Conservation (phyloP, 1,139 yeast genomes). For the Taphrina sp. region DNA sequence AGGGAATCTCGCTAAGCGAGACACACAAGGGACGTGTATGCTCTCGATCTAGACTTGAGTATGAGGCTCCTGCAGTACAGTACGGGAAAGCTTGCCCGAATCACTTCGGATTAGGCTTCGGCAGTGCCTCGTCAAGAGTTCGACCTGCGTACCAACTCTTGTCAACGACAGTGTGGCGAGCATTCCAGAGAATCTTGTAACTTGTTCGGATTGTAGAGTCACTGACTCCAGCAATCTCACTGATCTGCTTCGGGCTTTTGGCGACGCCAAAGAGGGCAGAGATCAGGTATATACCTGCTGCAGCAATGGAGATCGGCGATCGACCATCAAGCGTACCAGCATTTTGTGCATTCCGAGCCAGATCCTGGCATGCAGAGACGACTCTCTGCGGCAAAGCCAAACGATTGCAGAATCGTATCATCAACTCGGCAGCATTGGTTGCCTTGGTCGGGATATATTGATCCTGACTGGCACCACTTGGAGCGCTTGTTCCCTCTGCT, state of each 20-base stretch:
- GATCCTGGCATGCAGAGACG: constrained; percentile 89
- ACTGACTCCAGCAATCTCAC: constrained; percentile 95
- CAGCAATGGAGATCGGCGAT: constrained; percentile 96
- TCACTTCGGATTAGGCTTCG: constrained; percentile 21
- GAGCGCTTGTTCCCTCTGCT: constrained; percentile 30
- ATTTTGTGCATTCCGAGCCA: constrained; percentile 84
- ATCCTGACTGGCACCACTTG: constrained; percentile 30
- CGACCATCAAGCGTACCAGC: constrained; percentile 95
- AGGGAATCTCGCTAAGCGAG: too few relatives aligned
- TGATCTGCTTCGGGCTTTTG: constrained; percentile 70
- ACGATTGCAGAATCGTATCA: constrained; percentile 93
- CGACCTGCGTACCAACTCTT: constrained; percentile 25
- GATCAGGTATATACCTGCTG: constrained; percentile 94
- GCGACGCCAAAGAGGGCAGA: constrained; percentile 70
- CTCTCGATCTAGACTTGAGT: too few relatives aligned
- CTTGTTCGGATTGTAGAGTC: constrained; percentile 96
- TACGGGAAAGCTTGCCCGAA: too few relatives aligned
- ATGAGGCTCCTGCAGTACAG: too few relatives aligned
- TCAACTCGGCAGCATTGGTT: constrained; percentile 89
- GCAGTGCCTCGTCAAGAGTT: constrained; percentile 17
- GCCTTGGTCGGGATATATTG: constrained; percentile 36
- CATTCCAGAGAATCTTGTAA: constrained; percentile 70
- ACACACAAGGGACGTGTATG: too few relatives aligned
- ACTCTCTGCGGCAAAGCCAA: constrained; percentile 81
- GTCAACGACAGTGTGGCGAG: constrained; percentile 30